Percentiles rank a stretch among this genome's conserved stretches.
These are phyloP conservation scores for Pythium pectinolyticum DNA, from an alignment of 352 stramenopile species.

Conservation along the genomic window DNA sequence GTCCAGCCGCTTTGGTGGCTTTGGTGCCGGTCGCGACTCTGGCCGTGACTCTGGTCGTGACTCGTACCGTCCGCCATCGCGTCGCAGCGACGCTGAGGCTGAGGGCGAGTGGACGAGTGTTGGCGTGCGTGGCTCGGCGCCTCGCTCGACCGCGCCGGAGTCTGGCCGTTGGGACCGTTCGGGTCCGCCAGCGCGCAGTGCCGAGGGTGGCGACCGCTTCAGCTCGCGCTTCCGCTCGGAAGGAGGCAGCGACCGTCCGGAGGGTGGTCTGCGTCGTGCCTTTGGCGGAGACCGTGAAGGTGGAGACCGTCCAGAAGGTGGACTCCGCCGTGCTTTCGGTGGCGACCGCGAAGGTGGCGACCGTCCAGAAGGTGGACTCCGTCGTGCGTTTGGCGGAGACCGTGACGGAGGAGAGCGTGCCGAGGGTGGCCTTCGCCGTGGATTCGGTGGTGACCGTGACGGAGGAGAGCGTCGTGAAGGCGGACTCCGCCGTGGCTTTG, in stretches of 20 bases:
- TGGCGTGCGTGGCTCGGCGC: constrained; percentile 28
- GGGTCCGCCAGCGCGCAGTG: constrained; percentile 42
- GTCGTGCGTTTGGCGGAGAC: constrained; percentile 18
- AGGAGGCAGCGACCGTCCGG: constrained; percentile 16
- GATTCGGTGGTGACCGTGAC: constrained; percentile 15
- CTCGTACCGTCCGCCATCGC: constrained; percentile 31
- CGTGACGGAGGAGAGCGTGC: constrained; percentile 9
- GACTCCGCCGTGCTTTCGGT: constrained; percentile 22
- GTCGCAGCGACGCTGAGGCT: constrained; percentile 39
- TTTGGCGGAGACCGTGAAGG: constrained; percentile 45
- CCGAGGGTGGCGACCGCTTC: constrained; percentile 7
- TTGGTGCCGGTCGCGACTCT: constrained; percentile 2
- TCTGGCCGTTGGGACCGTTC: constrained; percentile 62
- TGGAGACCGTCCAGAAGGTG: neutral
- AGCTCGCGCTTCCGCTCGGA: constrained; percentile 19
- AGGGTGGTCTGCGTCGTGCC: constrained; percentile 29
- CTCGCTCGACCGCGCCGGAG: constrained; percentile 42
- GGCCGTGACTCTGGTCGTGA: constrained; percentile 19
- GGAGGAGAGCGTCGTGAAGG: constrained; percentile 36
- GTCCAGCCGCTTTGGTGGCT: constrained; percentile 28
- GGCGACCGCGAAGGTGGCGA: constrained; percentile 36
- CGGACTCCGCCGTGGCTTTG: constrained; percentile 19
- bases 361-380: constrained; percentile 31
- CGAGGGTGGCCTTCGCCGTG: neutral
- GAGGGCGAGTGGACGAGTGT: constrained; percentile 75